Evolutionary conservation across 139 green algal genomes (phyloP).

Genomic region (Asterochloris erici): DNA sequence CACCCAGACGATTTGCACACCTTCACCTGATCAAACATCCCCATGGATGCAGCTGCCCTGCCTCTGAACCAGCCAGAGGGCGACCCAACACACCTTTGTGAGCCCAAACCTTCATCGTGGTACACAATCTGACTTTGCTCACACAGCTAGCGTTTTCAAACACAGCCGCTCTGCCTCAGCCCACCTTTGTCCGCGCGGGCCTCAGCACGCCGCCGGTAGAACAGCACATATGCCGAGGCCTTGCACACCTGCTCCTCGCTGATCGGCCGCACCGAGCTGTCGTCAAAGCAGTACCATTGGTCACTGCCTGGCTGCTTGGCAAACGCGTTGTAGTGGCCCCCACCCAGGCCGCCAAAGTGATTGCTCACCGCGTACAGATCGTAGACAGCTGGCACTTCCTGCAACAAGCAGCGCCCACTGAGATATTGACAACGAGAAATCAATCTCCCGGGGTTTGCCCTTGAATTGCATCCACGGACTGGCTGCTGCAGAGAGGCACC

Average conservation of each 20-base stretch:
- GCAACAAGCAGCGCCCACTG: not conserved
- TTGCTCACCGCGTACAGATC: conserved; percentile 91
- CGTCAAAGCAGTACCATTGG: conserved; percentile 88
- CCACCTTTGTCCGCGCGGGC: conserved; percentile 30
- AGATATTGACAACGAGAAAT: not conserved
- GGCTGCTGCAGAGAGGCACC: too few relatives aligned
- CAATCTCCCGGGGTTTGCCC: too few relatives aligned
- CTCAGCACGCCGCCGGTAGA: conserved; percentile 71
- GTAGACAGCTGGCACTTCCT: conserved; percentile 60
- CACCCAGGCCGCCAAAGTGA: conserved; percentile 88
- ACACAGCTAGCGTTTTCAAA: too few relatives aligned
- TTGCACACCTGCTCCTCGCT: conserved; percentile 30
- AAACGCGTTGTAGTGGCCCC: conserved; percentile 96
- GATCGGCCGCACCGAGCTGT: conserved; percentile 54
- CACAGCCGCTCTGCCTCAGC: too few relatives aligned
- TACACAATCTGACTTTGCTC: too few relatives aligned
- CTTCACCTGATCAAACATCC: too few relatives aligned
- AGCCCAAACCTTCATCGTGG: too few relatives aligned
- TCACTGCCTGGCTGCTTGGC: conserved; percentile 45
- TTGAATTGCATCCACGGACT: too few relatives aligned
- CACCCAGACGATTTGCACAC: too few relatives aligned
- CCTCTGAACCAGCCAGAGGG: too few relatives aligned
- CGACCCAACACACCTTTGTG: too few relatives aligned
- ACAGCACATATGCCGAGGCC: conserved; percentile 89
- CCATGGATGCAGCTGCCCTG: too few relatives aligned